Base-by-base conservation (phyloP, 148 eudicot genomes). In the Rheum nobile region DNA sequence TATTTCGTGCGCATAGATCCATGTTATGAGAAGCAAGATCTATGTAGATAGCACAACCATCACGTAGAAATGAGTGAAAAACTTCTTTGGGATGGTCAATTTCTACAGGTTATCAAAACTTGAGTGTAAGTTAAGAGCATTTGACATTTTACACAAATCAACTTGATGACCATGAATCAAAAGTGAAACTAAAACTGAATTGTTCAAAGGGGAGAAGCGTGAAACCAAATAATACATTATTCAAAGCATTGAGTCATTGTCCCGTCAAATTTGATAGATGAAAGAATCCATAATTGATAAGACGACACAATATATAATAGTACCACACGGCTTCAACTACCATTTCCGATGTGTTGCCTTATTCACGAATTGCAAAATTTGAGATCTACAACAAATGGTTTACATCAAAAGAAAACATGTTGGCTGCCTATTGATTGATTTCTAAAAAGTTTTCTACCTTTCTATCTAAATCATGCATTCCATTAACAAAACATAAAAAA, bases 61-160 rank as follows among this genome's bases (percentile, higher is more conserved):
- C 50, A 74, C 81, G 71, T 95, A 95, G 77, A 95, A 95, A 83
- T 95, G 99, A 80, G 83, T 69, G 84, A 95, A 95, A 54, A 74
- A 86, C 69, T 73, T 91, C 82, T 91, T 96, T 35, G 97, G 96
- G 43, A 95, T 88, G 10, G 83, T 90, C 79, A 91, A 76, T 78
- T 74, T 88, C 99, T 95, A 83, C 84, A 88, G 73, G 8, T 55
- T n/a, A 83, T 81, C 54, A 67, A 39, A 68, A 32, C 16, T 71
- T 9, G 39, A 16, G 26, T 75, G 76, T 83, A 41, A 81, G 73
- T 39, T 63, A 76, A 54, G 50, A 37, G 43, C 29, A 21, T 17
- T 32, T 70, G 28, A 42, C 29, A 24, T 13, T 19, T 1, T 16
- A 48, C n/a, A 61, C 2, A 32, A 38, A 10, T 69, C 32, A 72